Evolutionary conservation across 768 basidiomycete genomes (phyloP), one percentile per base, ranked within the genome.

Genomic region (Rhizopogon rudus): DNA sequence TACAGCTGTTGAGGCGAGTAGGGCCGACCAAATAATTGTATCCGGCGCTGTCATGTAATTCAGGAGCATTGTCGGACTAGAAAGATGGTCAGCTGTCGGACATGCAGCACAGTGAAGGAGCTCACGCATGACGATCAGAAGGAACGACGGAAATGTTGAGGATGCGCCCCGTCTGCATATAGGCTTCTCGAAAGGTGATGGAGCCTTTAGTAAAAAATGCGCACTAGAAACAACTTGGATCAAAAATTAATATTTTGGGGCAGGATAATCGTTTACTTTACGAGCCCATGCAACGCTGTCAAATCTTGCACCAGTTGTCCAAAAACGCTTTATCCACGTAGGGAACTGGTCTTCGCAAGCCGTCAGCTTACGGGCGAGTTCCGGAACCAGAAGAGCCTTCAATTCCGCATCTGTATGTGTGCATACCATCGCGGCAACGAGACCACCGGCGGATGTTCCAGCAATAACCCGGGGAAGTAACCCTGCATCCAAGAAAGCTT

Each of bases 1-100:
- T 2, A 97, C 95, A 22, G 96, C 95, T 3, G 95, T 94, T 5
- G 92, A 93, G 6, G 93, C 93, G 41, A 96, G 72, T 39, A 91
- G 63, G 2, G 88, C 87, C 43, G 81, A 86, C 88, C 88, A 91
- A 53, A 91, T 88, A 17, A 91, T 75, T 3, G 87, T 89, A 67
- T 98, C 91, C 0, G 97, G 97, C n/a, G 94, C 90, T 17, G 93
- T 95, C 58, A 98, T 81, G 65, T 97, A 93, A 67, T 98, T 99
- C 10, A 99, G 76, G 2, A 99, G 73, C 70, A 98, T 98, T 2
- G 97, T 98, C 2, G 97, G 97, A 12, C 91, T 93, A 57, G 56
- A 17, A 17, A 29, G 16, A 52, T 58, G 17, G 60, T 66, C 51
- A 50, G 53, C 14, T 33, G 44, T 39, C 48, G n/a, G 40, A n/a